These are phyloP conservation scores for Phialocephala subalpina DNA, from an alignment of 2,329 filamentous ascomycete species.

Conservation along the genomic window DNA sequence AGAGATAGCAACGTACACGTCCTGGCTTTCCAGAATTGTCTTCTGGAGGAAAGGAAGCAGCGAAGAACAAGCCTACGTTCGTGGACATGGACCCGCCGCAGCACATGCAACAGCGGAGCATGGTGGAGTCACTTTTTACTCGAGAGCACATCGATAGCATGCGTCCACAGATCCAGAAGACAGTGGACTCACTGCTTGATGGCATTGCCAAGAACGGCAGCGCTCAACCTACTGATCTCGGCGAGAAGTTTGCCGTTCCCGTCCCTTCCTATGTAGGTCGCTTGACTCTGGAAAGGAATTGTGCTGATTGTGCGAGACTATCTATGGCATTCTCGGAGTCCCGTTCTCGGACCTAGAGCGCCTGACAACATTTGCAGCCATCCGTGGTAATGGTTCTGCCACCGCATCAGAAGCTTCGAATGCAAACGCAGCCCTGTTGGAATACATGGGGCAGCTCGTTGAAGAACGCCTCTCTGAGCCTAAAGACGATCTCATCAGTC, in stretches of 20 bases:
- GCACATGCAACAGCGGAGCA: conserved; percentile 56
- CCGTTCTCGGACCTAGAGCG: conserved; percentile 55
- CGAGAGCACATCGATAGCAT: conserved; percentile 48
- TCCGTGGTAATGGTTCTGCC: conserved; percentile 55
- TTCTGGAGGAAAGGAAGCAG: conserved; percentile 55
- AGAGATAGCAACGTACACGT: conserved; percentile 47
- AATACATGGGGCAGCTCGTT: conserved; percentile 53
- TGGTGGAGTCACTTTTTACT: conserved; percentile 56
- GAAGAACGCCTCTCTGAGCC: conserved; percentile 49
- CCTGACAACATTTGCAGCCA: conserved; percentile 54
- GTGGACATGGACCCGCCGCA: conserved; percentile 59
- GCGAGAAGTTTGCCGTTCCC: conserved; percentile 56
- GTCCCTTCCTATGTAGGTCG: conserved; percentile 54
- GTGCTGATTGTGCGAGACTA: conserved; percentile 47
- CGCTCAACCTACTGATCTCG: conserved; percentile 52
- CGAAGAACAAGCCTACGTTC: conserved; percentile 58
- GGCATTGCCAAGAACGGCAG: conserved; percentile 49
- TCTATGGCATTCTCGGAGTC: conserved; percentile 58
- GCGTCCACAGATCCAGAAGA: conserved; percentile 55
- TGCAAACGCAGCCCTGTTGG: conserved; percentile 55
- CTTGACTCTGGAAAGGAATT: background rate
- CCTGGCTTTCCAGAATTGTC: conserved; percentile 57
- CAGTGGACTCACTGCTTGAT: conserved; percentile 52
- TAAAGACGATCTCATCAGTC: conserved; percentile 55
- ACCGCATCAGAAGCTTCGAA: conserved; percentile 55